These are phyloP conservation scores for Penicillium paneum DNA, from an alignment of 2,329 filamentous ascomycete species.

Conservation along the genomic window DNA sequence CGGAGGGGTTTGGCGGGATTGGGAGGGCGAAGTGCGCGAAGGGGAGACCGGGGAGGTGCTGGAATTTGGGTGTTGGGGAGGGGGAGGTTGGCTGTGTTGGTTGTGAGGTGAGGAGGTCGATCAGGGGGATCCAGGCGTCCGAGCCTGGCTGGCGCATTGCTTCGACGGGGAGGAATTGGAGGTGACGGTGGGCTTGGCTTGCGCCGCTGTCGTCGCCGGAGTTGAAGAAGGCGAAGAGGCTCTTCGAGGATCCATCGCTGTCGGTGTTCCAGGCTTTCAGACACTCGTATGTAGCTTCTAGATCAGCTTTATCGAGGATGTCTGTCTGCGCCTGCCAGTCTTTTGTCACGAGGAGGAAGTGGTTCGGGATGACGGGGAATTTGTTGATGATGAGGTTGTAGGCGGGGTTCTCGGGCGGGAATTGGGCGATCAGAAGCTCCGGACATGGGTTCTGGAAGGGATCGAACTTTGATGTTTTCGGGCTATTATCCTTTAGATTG, in stretches of 20 bases:
- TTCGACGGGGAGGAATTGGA: slow-evolving; percentile 49
- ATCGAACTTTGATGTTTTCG: slow-evolving; percentile 35
- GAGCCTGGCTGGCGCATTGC: slow-evolving; percentile 39
- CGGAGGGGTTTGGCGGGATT: slow-evolving; percentile 42
- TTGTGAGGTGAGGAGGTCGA: slow-evolving; percentile 37
- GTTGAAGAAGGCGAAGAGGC: slow-evolving; percentile 51
- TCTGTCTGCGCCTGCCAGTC: slow-evolving; percentile 44
- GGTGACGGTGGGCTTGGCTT: slow-evolving; percentile 48
- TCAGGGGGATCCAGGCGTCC: slow-evolving; percentile 48
- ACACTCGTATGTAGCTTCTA: slow-evolving; percentile 43
- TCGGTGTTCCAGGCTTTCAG: slow-evolving; percentile 39
- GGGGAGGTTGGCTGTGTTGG: slow-evolving; percentile 13
- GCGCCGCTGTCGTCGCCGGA: slow-evolving; percentile 49
- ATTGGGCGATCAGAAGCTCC: slow-evolving; percentile 43
- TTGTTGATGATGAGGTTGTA: slow-evolving; percentile 49
- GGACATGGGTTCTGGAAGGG: slow-evolving; percentile 45
- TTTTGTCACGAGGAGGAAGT: slow-evolving; percentile 50
- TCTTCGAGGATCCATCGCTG: slow-evolving; percentile 9
- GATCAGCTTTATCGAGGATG: slow-evolving; percentile 43
- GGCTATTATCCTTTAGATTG: slow-evolving; percentile 22
- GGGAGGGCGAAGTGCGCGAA: slow-evolving; percentile 49
- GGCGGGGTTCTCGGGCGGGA: slow-evolving; percentile 35
- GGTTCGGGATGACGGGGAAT: slow-evolving; percentile 48
- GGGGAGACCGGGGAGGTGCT: slow-evolving; percentile 40
- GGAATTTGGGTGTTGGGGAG: slow-evolving; percentile 18